These are phyloP conservation scores for Blepharisma japonicum DNA, from an alignment of 73 alveolate genomes.

Conservation along the genomic window DNA sequence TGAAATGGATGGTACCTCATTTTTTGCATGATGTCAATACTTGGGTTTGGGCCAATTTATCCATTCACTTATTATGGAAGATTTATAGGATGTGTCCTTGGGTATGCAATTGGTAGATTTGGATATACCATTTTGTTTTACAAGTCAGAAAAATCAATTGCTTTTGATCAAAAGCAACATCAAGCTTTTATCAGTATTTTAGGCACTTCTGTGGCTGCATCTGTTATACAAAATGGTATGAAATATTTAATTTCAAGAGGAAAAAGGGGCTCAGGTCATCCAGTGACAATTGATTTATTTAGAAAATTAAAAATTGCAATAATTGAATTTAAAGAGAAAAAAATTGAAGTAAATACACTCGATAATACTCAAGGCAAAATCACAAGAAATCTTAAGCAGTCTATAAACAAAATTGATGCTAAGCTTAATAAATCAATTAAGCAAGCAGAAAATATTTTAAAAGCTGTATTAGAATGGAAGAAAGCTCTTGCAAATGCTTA, in stretches of 20 bases:
- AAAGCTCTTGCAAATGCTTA: no score
- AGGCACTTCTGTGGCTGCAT: not conserved
- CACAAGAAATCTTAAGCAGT: no score
- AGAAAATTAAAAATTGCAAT: no score
- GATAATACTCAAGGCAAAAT: no score
- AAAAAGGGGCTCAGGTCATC: not conserved
- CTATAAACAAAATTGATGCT: no score
- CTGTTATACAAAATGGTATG: not conserved
- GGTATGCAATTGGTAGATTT: constrained; percentile 6
- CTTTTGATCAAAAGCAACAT: not conserved
- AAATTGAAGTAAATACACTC: no score
- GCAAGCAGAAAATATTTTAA: no score
- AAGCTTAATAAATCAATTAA: no score
- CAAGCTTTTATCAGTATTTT: constrained; percentile 6
- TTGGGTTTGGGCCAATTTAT: not conserved
- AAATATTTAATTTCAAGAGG: not conserved
- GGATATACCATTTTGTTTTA: not conserved
- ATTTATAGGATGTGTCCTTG: not conserved
- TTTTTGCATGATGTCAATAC: not conserved
- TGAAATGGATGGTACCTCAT: not conserved
- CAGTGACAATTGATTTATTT: no score
- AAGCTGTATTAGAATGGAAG: no score
- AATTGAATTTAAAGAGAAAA: no score
- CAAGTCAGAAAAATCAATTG: not conserved
- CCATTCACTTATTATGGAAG: constrained; percentile 16